A percentile compares a stretch with the other conserved stretches of the same genome.
Conservation (phyloP, 2,329 filamentous ascomycete genomes). For the Aphanoascus verrucosus region DNA sequence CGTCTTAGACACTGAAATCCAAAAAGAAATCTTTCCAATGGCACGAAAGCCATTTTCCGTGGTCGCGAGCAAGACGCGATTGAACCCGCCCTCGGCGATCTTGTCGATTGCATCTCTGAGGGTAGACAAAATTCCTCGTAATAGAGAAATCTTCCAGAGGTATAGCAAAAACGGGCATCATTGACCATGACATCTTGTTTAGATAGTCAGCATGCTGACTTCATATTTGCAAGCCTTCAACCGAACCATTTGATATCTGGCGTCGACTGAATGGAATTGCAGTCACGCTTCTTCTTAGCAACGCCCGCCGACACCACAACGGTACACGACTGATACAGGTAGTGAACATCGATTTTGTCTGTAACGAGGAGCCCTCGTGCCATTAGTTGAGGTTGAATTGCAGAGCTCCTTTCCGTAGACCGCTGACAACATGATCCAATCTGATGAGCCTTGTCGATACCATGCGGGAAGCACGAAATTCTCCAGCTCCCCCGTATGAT, state of each 20-base stretch:
- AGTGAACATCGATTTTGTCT: not conserved
- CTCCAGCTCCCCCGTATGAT: no score
- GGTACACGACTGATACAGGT: not conserved
- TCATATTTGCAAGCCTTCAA: not conserved
- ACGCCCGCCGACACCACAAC: not conserved
- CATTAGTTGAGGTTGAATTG: no score
- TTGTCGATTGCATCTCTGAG: constrained; percentile 19
- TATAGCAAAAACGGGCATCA: not conserved
- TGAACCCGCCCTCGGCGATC: constrained; percentile 31
- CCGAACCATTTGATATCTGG: not conserved
- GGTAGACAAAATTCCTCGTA: not conserved
- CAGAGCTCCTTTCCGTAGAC: no score
- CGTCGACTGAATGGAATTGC: not conserved
- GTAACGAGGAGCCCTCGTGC: no score
- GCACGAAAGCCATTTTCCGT: constrained; percentile 25
- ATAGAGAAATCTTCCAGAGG: not conserved
- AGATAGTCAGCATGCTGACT: not conserved
- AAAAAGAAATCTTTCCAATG: constrained; percentile 28
- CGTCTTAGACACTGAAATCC: constrained; percentile 22
- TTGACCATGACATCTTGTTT: not conserved
- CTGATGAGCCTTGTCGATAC: no score
- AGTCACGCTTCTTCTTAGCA: not conserved
- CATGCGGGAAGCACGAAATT: no score
- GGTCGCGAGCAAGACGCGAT: constrained; percentile 26
- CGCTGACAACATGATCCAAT: no score